Evolutionary conservation across 2,329 filamentous ascomycete genomes (phyloP).

Genomic region (Ophiocordyceps camponoti-saundersi): DNA sequence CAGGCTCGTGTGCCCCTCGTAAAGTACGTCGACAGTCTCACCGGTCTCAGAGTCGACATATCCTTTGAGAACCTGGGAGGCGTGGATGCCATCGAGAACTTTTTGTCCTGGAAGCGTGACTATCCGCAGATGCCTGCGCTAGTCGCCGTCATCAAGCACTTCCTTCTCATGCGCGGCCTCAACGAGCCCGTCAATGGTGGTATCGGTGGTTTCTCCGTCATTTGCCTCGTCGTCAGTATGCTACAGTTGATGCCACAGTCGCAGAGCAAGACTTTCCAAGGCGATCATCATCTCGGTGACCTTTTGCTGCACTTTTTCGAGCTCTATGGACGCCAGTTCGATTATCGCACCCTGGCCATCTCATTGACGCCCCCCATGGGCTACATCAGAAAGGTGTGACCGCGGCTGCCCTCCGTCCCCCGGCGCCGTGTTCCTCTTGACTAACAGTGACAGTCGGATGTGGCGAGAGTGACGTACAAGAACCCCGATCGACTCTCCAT

Average conservation of each 20-base stretch:
- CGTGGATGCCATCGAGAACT: slow-evolving; percentile 63
- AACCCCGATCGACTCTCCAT: slow-evolving; percentile 61
- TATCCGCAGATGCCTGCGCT: slow-evolving; percentile 78
- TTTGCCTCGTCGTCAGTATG: slow-evolving; percentile 82
- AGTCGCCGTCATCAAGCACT: slow-evolving; percentile 82
- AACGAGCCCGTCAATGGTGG: slow-evolving; percentile 88
- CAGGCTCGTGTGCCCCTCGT: slow-evolving; percentile 77
- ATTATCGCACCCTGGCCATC: slow-evolving; percentile 55
- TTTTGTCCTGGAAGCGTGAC: slow-evolving; percentile 58
- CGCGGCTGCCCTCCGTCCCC: neutral
- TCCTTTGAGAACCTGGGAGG: slow-evolving; percentile 89
- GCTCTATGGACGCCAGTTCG: slow-evolving; percentile 72
- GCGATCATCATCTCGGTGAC: slow-evolving; percentile 57
- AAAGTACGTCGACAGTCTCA: slow-evolving; percentile 70
- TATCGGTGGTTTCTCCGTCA: slow-evolving; percentile 84
- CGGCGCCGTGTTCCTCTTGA: neutral
- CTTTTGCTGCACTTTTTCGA: slow-evolving; percentile 78
- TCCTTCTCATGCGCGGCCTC: slow-evolving; percentile 70
- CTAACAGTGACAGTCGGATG: slow-evolving; percentile 18
- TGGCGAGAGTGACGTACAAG: slow-evolving; percentile 32
- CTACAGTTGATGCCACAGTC: slow-evolving; percentile 63
- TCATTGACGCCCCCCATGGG: slow-evolving; percentile 51
- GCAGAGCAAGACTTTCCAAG: slow-evolving; percentile 39
- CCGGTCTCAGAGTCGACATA: slow-evolving; percentile 73
- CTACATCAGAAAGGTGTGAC: slow-evolving; percentile 58